A percentile compares a stretch with the other conserved stretches of the same genome.
These are phyloP conservation scores for Candida buenavistaensis DNA, from an alignment of 1,139 yeast species.

Conservation along the genomic window DNA sequence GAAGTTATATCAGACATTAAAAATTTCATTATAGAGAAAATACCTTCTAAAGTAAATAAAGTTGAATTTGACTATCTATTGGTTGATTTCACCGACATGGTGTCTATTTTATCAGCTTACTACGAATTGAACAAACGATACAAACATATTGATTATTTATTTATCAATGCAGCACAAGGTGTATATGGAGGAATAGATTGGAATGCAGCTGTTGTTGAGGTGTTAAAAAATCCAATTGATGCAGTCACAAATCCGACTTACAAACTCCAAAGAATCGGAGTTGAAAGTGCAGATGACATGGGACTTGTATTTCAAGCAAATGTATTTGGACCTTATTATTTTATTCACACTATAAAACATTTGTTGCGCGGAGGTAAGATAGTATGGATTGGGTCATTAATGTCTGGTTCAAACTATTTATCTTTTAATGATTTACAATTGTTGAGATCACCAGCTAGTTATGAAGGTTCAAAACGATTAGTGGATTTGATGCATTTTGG, in stretches of 20 bases:
- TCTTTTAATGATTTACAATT: conserved; percentile 76
- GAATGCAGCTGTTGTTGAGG: conserved; percentile 69
- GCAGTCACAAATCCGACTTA: conserved; percentile 86
- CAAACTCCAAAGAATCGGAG: conserved; percentile 78
- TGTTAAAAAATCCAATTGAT: conserved; percentile 62
- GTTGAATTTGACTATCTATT: conserved; percentile 84
- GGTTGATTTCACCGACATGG: conserved; percentile 90
- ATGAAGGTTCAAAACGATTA: conserved; percentile 89
- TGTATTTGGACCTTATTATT: conserved; percentile 90
- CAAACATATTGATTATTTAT: conserved; percentile 68
- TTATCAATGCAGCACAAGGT: conserved; percentile 89
- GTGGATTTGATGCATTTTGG: conserved; percentile 82
- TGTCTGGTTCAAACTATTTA: conserved; percentile 70
- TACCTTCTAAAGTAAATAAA: conserved; percentile 42
- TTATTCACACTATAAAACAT: conserved; percentile 61
- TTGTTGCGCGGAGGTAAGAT: conserved; percentile 62
- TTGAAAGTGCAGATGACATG: conserved; percentile 66
- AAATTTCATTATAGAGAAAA: conserved; percentile 41
- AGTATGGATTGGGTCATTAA: conserved; percentile 83
- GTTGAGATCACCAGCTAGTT: conserved; percentile 61
- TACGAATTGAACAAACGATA: conserved; percentile 68
- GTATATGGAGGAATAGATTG: conserved; percentile 86
- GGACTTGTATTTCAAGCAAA: conserved; percentile 94
- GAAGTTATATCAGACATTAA: conserved; percentile 70
- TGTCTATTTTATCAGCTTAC: conserved; percentile 73